These are phyloP conservation scores for Phytophthora sp. DNA, from an alignment of 352 stramenopile species.

Conservation along the genomic window DNA sequence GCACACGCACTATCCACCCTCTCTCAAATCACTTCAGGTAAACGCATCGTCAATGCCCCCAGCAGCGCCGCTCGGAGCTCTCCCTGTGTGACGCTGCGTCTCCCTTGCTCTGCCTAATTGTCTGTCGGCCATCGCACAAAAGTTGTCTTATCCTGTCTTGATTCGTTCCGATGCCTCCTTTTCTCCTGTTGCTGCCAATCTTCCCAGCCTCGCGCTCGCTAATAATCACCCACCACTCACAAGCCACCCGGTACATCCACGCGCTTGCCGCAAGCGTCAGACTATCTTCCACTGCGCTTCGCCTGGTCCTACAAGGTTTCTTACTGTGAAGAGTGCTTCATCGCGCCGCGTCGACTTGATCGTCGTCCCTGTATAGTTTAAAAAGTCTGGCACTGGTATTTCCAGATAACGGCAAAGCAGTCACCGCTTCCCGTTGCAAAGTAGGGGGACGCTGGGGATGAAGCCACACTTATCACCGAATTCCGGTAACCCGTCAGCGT, in stretches of 20 bases:
- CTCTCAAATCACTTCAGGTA: constrained; percentile 36
- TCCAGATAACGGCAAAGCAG: constrained; percentile 88
- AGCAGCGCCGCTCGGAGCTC: constrained; percentile 15
- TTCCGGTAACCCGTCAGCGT: constrained; percentile 86
- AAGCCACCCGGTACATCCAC: constrained; percentile 7
- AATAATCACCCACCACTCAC: constrained; percentile 17
- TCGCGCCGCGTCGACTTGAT: constrained; percentile 32
- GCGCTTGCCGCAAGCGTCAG: constrained; percentile 31
- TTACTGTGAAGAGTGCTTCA: constrained; percentile 18
- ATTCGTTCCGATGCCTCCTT: constrained; percentile 39
- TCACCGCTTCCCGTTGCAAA: constrained; percentile 87
- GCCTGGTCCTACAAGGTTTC: constrained; percentile 12
- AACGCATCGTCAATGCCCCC: constrained; percentile 29
- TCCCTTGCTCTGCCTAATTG: constrained; percentile 35
- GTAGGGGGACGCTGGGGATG: constrained; percentile 83
- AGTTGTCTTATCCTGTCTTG: constrained; percentile 39
- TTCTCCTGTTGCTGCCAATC: constrained; percentile 23
- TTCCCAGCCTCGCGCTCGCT: constrained; percentile 30
- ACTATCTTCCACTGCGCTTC: constrained; percentile 33
- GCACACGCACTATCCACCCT: constrained; percentile 43
- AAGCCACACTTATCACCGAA: constrained; percentile 89
- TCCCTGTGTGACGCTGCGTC: constrained; percentile 7
- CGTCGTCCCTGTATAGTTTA: constrained; percentile 68
- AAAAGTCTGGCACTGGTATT: constrained; percentile 89
- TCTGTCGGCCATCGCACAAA: constrained; percentile 43